Conservation (phyloP, 148 eudicot genomes). For the Cornus kousa region DNA sequence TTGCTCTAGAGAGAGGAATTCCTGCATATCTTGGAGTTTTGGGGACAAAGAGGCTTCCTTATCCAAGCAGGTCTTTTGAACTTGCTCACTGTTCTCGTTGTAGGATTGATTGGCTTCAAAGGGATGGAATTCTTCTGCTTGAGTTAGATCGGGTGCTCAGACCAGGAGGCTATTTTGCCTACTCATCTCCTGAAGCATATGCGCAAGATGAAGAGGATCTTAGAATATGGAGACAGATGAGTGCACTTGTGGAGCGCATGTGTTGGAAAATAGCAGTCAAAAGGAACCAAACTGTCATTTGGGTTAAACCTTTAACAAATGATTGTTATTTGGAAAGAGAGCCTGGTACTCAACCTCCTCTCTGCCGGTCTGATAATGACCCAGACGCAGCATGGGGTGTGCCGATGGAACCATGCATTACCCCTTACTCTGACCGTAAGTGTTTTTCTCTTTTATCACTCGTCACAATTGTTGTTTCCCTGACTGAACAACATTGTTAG, state of each 20-base stretch:
- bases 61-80: conserved; percentile 97
- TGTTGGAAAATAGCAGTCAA: conserved; percentile 96
- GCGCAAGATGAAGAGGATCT: conserved; percentile 99
- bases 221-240: conserved; percentile 96
- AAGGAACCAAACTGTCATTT: conserved; percentile 91
- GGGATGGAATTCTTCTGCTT: conserved; percentile 96
- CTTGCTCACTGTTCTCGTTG: conserved; percentile 98
- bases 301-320: conserved; percentile 90
- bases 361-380: conserved; percentile 77
- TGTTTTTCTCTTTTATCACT: conserved; percentile 16
- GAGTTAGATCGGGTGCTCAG: conserved; percentile 90
- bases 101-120: conserved; percentile 99
- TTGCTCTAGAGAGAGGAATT: conserved; percentile 98
- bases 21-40: conserved; percentile 98
- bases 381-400: conserved; percentile 92
- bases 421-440: conserved; percentile 96
- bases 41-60: conserved; percentile 98
- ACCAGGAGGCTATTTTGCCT: conserved; percentile 98
- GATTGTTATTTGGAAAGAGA: conserved; percentile 88
- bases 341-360: conserved; percentile 88
- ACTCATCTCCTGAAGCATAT: conserved; percentile 99
- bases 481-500: neutral
- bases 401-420: conserved; percentile 90
- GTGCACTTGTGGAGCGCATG: conserved; percentile 95
- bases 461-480: neutral